Conservation (phyloP, 345 rosid genomes). For the Ceriops tagal region DNA sequence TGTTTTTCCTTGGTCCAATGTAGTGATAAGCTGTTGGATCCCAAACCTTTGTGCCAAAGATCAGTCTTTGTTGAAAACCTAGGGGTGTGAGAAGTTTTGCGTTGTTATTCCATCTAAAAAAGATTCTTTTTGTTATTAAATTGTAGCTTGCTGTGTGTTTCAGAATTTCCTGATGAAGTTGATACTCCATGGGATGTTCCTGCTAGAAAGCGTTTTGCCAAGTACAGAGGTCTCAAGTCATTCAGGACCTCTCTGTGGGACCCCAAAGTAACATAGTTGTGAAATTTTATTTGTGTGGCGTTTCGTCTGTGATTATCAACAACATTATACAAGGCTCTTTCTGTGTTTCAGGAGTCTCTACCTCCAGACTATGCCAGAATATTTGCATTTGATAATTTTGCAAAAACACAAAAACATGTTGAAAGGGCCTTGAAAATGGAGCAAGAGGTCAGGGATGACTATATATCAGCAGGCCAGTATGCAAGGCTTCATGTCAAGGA, state of each 20-base stretch:
- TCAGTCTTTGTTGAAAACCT: not conserved
- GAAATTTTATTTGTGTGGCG: constrained; percentile 11
- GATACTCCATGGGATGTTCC: constrained; percentile 83
- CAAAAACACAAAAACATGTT: constrained; percentile 81
- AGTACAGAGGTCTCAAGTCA: constrained; percentile 91
- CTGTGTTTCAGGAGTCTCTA: constrained; percentile 71
- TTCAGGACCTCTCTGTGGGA: constrained; percentile 96
- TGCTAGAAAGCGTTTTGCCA: constrained; percentile 84
- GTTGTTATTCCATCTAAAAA: not conserved
- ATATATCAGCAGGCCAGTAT: constrained; percentile 55
- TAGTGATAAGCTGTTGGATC: not conserved
- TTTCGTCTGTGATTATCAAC: constrained; percentile 2
- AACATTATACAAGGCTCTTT: constrained; percentile 13
- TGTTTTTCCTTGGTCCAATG: not conserved
- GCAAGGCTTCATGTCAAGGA: constrained; percentile 71
- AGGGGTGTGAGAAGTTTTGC: not conserved
- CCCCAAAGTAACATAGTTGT: constrained; percentile 54
- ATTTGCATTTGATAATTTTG: constrained; percentile 83
- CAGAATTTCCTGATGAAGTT: constrained; percentile 97
- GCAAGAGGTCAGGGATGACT: constrained; percentile 52
- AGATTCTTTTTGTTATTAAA: not conserved
- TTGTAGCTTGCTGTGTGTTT: not conserved
- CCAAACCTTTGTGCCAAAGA: too few species aligned
- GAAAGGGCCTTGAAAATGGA: constrained; percentile 56
- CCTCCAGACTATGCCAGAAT: constrained; percentile 90